Evolutionary conservation across 1,139 yeast species (phyloP), one percentile per base, ranked within the genome.

Genomic region (Lodderomyces theae): DNA sequence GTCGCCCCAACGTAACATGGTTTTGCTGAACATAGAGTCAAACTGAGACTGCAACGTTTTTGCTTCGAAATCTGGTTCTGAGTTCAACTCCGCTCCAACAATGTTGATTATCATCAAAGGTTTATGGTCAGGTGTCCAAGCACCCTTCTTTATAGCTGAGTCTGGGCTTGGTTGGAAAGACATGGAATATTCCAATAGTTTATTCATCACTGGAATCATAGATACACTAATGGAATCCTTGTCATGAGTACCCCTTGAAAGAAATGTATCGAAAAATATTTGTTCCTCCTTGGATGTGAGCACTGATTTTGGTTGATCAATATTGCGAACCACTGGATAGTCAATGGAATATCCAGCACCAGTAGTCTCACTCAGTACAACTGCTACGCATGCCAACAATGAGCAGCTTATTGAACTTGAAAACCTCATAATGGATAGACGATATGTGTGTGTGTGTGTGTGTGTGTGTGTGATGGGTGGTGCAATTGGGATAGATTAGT

Each of bases 41-140:
- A 15, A 7, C 4, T 28, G 3, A 3, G 18, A 28, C 15, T 28
- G 31, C 31, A 28, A 6, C 10, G 31, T n/a, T 15, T 28, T 28
- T 28, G 31, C 3, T 28, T 28, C 18, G 10, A 13, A 21, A 19
- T 18, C 13, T 19, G 24, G 18, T 18, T 19, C 25, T 4, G 9
- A 6, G 13, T 7, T 32, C n/a, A 55, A 40, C 37, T 63, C 66
- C 18, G 28, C 42, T 10, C 79, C 80, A 45, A 62, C 61, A 33
- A 75, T 52, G 28, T 66, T 49, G 28, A 74, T 56, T 39, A 74
- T 48, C 51, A 75, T 42, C n/a, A n/a, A n/a, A n/a, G n/a, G n/a
- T n/a, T n/a, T n/a, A n/a, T n/a, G n/a, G n/a, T n/a, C n/a, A n/a
- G n/a, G n/a, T n/a, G n/a, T n/a, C n/a, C n/a, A n/a, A n/a, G n/a